These are phyloP conservation scores for Arabidopsis thaliana DNA, from an alignment of 345 rosid genomes.

Conservation along the genomic window TAIR10.1 NC_003070.9:18250501-18251000, in stretches of 20 bases:
- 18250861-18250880: slow-evolving; percentile 74
- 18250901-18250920: slow-evolving; percentile 91
- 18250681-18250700: slow-evolving; percentile 57
- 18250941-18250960: slow-evolving; percentile 83
- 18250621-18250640: slow-evolving; percentile 55
- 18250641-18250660: slow-evolving; percentile 72
- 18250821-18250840: slow-evolving; percentile 56
- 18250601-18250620: slow-evolving; percentile 49
- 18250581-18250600: slow-evolving; percentile 49
- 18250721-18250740: slow-evolving; percentile 52
- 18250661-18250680: slow-evolving; percentile 54
- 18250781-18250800: slow-evolving; percentile 59
- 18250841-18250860: slow-evolving; percentile 85
- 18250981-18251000: slow-evolving; percentile 76
- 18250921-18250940: slow-evolving; percentile 71
- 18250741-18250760: slow-evolving; percentile 64
- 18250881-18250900: slow-evolving; percentile 71
- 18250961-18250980: slow-evolving; percentile 65
- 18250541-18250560: slow-evolving; percentile 65
- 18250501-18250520: slow-evolving; percentile 4
- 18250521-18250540: slow-evolving; percentile 41
- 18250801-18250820: slow-evolving; percentile 63
- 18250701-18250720: slow-evolving; percentile 48
- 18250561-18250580: slow-evolving; percentile 66
- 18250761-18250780: slow-evolving; percentile 60